Percentiles rank a stretch among this genome's conserved stretches.
These are phyloP conservation scores for Rutstroemia sydowiana DNA, from an alignment of 2,329 filamentous ascomycete species.

Conservation along the genomic window DNA sequence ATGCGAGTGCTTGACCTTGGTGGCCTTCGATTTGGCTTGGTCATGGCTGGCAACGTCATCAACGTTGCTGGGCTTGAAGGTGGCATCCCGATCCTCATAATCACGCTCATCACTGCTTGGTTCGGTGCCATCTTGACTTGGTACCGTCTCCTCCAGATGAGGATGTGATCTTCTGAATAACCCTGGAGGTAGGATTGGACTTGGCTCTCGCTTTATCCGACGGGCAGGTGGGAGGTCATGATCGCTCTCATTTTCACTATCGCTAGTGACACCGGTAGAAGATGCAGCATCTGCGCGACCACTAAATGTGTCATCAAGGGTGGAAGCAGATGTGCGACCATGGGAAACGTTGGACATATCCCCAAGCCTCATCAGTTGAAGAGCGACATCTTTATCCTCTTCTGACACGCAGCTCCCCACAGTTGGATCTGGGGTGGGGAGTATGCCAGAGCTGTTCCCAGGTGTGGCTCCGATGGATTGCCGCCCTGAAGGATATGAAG, in stretches of 20 bases:
- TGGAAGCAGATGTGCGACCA: conserved; percentile 87
- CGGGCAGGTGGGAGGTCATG: conserved; percentile 52
- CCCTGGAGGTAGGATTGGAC: conserved; percentile 41
- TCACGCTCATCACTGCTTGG: conserved; percentile 56
- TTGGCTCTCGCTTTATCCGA: conserved; percentile 48
- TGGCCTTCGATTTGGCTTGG: conserved; percentile 28
- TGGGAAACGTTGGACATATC: conserved; percentile 92
- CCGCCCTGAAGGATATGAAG: conserved; percentile 41
- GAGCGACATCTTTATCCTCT: conserved; percentile 85
- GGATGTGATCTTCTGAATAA: conserved; percentile 39
- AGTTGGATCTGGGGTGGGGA: conserved; percentile 95
- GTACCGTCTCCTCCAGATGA: conserved; percentile 43
- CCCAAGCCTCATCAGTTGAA: conserved; percentile 92
- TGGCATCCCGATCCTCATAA: conserved; percentile 38
- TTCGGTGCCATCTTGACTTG: conserved; percentile 49
- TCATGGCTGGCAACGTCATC: conserved; percentile 22
- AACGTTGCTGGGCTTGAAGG: conserved; percentile 26
- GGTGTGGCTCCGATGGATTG: conserved; percentile 35
- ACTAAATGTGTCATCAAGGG: conserved; percentile 87
- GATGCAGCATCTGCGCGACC: conserved; percentile 79
- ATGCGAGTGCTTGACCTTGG: conserved; percentile 36
- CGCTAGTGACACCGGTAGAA: conserved; percentile 77
- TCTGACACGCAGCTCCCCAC: conserved; percentile 96
- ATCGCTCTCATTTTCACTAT: conserved; percentile 63
- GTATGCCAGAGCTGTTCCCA: conserved; percentile 48